These are phyloP conservation scores for Clitocybe nebularis DNA, from an alignment of 1,284 basidiomycete genomes.

Conservation along the genomic window DNA sequence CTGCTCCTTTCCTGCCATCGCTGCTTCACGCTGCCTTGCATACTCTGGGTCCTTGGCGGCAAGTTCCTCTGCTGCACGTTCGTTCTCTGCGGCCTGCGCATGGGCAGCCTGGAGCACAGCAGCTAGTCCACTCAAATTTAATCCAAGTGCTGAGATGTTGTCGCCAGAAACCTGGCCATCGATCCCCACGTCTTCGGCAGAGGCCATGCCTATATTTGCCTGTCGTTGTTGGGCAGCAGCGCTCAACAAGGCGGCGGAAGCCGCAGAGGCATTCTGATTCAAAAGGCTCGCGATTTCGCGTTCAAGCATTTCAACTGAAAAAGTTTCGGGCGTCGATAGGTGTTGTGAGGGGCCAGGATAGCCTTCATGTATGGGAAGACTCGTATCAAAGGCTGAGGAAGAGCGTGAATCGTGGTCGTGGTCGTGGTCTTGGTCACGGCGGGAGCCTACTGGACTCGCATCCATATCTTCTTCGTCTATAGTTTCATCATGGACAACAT, in stretches of 20 bases:
- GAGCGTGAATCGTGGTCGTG: conserved; percentile 25
- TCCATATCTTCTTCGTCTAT: conserved; percentile 42
- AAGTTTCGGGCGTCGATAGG: conserved; percentile 35
- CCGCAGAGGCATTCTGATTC: conserved; percentile 63
- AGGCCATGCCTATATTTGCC: conserved; percentile 34
- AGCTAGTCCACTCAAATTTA: conserved; percentile 60
- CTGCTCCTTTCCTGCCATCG: conserved; percentile 40
- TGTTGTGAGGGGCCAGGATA: conserved; percentile 30
- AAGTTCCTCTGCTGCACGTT: conserved; percentile 40
- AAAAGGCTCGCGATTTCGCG: conserved; percentile 69
- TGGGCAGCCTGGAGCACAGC: conserved; percentile 74
- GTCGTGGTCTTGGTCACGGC: conserved; percentile 17
- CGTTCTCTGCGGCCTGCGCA: conserved; percentile 49
- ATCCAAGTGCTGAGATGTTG: conserved; percentile 31
- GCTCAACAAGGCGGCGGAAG: conserved; percentile 53
- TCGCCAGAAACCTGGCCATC: conserved; percentile 22
- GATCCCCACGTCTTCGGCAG: conserved; percentile 20
- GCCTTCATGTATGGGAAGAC: conserved; percentile 32
- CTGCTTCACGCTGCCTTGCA: conserved; percentile 35
- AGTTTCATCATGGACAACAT: conserved; percentile 74
- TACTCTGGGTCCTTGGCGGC: conserved; percentile 39
- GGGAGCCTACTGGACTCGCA: conserved; percentile 20
- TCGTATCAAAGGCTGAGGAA: conserved; percentile 31
- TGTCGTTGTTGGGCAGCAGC: conserved; percentile 62
- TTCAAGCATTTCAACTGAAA: conserved; percentile 68